A percentile compares a stretch with the other conserved stretches of the same genome.
Evolutionary conservation across 2,329 filamentous ascomycete species (phyloP).

Genomic region (Fusarium sulawesiense): DNA sequence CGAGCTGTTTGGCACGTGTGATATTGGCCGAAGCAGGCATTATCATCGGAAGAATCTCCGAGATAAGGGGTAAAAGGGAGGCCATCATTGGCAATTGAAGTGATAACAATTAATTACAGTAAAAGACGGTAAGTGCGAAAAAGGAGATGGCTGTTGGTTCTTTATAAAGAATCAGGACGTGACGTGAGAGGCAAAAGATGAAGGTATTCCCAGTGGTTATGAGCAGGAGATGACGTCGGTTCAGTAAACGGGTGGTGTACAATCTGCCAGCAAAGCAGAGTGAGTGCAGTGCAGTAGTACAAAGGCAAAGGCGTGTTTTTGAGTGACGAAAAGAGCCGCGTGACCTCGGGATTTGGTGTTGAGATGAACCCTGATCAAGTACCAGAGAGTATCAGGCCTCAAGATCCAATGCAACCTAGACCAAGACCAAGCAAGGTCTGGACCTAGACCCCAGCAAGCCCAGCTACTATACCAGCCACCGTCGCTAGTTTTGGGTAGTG

Average conservation of each 20-base stretch:
- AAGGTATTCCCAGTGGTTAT: conserved; percentile 21
- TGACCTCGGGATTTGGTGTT: conserved; percentile 16
- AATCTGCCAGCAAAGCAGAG: conserved; percentile 7
- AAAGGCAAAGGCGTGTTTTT: background rate
- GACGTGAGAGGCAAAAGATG: conserved; percentile 27
- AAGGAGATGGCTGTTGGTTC: background rate
- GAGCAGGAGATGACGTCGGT: conserved; percentile 32
- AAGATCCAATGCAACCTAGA: conserved; percentile 3
- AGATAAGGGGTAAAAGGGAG: conserved; percentile 65
- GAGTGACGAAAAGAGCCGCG: background rate
- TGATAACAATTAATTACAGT: background rate
- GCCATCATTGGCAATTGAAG: conserved; percentile 55
- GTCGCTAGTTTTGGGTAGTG: conserved; percentile 5
- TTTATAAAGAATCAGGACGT: background rate
- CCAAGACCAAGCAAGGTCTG: background rate
- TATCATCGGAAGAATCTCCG: conserved; percentile 70
- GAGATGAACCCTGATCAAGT: background rate
- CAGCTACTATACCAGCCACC: conserved; percentile 6
- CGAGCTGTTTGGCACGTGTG: conserved; percentile 60
- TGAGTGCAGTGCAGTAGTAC: no score
- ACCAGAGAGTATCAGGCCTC: conserved; percentile 10
- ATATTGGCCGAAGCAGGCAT: conserved; percentile 69
- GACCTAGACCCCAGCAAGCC: background rate
- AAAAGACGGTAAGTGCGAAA: background rate
- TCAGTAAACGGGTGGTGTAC: background rate